These are phyloP conservation scores for Agaricus blazei DNA, from an alignment of 768 basidiomycete species.

Conservation along the genomic window DNA sequence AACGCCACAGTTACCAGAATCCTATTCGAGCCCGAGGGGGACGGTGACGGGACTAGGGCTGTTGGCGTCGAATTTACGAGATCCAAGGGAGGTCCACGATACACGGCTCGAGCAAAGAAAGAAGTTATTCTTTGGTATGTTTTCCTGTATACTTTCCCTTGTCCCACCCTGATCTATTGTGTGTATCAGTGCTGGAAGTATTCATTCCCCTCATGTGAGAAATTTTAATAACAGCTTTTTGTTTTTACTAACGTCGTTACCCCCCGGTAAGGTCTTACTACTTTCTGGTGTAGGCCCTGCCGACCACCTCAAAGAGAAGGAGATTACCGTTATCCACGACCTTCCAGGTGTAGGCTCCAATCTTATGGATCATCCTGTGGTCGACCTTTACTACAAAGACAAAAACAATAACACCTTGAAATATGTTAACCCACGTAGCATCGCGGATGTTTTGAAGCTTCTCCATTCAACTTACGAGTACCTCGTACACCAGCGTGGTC, in stretches of 20 bases:
- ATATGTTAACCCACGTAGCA: constrained; percentile 29
- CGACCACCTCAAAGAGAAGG: constrained; percentile 44
- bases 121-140: constrained; percentile 62
- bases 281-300: constrained; percentile 77
- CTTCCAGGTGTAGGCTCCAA: constrained; percentile 72
- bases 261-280: constrained; percentile 47
- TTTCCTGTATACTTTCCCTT: not conserved
- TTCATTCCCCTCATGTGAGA: constrained; percentile 57
- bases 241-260: not conserved
- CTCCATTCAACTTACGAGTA: constrained; percentile 36
- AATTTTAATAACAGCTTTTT: too few relatives aligned
- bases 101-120: constrained; percentile 43
- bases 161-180: not conserved
- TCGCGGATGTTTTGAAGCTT: constrained; percentile 22
- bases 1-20: constrained; percentile 54
- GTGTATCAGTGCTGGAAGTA: constrained; percentile 19
- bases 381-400: constrained; percentile 51
- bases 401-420: constrained; percentile 39
- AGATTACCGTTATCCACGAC: constrained; percentile 55
- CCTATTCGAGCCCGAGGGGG: constrained; percentile 37
- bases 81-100: constrained; percentile 29
- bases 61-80: constrained; percentile 58
- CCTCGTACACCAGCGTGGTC: constrained; percentile 13
- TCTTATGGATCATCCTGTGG: constrained; percentile 66
- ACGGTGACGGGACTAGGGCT: constrained; percentile 35